Percentiles rank a stretch among this genome's conserved stretches.
Evolutionary conservation across 129 eudicot species (phyloP).

Genomic region (Arctium lappa): DNA sequence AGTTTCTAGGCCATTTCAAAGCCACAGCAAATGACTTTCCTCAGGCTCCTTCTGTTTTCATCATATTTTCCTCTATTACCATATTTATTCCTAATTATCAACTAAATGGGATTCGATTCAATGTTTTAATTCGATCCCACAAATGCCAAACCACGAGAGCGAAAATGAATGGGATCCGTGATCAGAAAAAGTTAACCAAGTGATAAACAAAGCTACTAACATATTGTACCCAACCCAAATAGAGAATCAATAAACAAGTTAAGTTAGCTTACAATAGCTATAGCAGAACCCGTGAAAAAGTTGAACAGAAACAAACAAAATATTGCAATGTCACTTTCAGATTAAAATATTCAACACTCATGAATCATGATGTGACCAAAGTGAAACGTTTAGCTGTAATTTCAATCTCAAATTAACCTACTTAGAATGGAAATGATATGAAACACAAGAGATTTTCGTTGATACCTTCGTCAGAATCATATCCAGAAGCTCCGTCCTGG

Average conservation of each 20-base stretch:
- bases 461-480: constrained; percentile 51
- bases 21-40: background rate
- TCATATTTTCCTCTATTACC: background rate
- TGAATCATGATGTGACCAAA: constrained; percentile 1
- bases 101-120: background rate
- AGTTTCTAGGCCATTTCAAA: background rate
- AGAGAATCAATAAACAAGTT: background rate
- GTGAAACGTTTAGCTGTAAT: background rate
- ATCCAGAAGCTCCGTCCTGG: constrained; percentile 59
- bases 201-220: background rate
- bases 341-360: background rate
- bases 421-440: background rate
- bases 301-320: constrained; percentile 4
- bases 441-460: background rate
- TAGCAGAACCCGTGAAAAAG: constrained; percentile 1
- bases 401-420: background rate
- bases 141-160: background rate
- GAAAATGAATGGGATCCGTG: background rate
- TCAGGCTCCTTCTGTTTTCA: background rate
- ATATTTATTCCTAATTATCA: background rate
- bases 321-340: background rate
- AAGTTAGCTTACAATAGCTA: background rate
- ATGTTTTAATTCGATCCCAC: background rate
- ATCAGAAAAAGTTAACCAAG: background rate
- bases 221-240: background rate